Base-by-base conservation (phyloP, 2,329 filamentous ascomycete species). In the Lasiodiplodia gonubiensis region DNA sequence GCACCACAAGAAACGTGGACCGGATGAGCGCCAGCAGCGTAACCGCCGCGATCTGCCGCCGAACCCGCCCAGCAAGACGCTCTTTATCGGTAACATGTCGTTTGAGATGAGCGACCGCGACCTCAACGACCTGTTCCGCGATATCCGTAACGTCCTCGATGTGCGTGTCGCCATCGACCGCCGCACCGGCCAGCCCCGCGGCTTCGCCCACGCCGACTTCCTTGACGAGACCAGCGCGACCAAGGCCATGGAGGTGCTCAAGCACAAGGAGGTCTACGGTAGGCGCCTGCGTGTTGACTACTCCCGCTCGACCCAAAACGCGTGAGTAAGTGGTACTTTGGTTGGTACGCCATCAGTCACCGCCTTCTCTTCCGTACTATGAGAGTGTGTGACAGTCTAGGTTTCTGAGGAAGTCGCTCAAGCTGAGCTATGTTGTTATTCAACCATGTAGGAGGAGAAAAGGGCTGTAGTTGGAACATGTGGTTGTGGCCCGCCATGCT, bases 131-230 rank as follows among this genome's bases (percentile, higher is more conserved):
- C 80, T 96, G 30, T 94, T 97, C 85, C 83, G 85, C 68, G 85
- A 88, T 27, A 83, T 96, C 68, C 82, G 85, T 60, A 90, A 92
- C 76, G 85, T 94, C 57, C 80, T 85, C 65, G 91, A 94, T 73
- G 89, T 97, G 57, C 89, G 93, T 69, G 90, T 97, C 67, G 91
- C 93, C 63, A 90, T 95, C 72, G 92, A 97, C 80, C 87, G 91
- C 73, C 85, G 88, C 70, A 93, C 91, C 7, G 93, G 93, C 54
- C 90, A 91, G 80, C 91, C 91, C 46, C 86, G 92, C 77, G 93
- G 93, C 69, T 97, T 95, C 76, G 91, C 90, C 23, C 93, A 97
- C 76, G 90, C 90, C 59, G 92, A 96, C 75, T 97, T 97, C 78
- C 74, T 86, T 52, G 87, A 91, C 72, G 76, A 89, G 48, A 85